Evolutionary conservation across 495 filamentous ascomycete species (phyloP), one percentile per base, ranked within the genome.

Genomic region (Annulohypoxylon nitens): DNA sequence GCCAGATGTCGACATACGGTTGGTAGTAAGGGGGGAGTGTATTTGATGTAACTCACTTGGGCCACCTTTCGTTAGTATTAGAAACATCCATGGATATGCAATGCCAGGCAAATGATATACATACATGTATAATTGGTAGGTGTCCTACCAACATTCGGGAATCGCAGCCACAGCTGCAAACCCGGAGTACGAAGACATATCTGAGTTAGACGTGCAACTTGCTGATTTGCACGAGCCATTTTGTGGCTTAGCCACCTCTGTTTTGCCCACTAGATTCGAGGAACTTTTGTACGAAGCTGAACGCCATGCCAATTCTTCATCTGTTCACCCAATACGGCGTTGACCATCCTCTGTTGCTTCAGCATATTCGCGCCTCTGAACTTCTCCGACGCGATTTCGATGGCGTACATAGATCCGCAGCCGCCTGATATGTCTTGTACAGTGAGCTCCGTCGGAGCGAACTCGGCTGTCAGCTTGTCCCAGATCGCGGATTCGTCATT

Each of bases 361-460:
- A 94, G 83, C 80, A 92, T 86, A 64, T 82, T 83, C 70, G 88
- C 61, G 33, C 91, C 92, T 57, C 86, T 83, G 78, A 94, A 94
- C 80, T 82, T 86, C 58, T 85, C 82, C 18, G 89, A 90, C 60
- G 84, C 81, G 70, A 93, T 88, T 69, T 93, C 90, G 69, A 94
- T 88, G 62, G 85, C 88, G 80, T 93, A 94, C 92, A 94, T 93
- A 64, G 87, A 89, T 51, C 92, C 92, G 80, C 92, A 94, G 33
- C 92, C 92, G 39, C 92, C 92, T n/a, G 87, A 90, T 59, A 94
- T 87, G 79, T 94, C 92, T 75, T 89, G 90, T n/a, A 94, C 91
- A 76, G 87, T 69, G 25, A 85, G 80, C 54, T 84, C 70, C 0
- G 83, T 82, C 26, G 84, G 83, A n/a, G 75, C 53, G 53, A 85